A percentile compares a stretch with the other conserved stretches of the same genome.
These are phyloP conservation scores for Cutaneotrichosporon cutaneum DNA, from an alignment of 1,284 basidiomycete genomes.

Conservation along the genomic window DNA sequence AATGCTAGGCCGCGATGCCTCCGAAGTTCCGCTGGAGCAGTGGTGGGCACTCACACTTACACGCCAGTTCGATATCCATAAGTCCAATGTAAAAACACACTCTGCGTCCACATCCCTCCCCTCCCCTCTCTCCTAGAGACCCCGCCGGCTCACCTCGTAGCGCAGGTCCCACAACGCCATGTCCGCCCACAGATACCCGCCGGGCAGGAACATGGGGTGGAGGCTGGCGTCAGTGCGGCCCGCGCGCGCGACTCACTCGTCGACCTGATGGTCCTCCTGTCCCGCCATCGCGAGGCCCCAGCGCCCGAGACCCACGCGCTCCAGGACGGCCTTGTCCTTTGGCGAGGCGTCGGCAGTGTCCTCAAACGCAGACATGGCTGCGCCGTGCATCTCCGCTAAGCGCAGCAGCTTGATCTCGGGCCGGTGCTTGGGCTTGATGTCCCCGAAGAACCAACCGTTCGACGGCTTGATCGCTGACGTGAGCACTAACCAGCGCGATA, in stretches of 20 bases:
- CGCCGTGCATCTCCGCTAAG: constrained; percentile 18
- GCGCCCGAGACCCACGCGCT: constrained; percentile 5
- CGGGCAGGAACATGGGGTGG: constrained; percentile 16
- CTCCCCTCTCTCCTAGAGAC: neutral
- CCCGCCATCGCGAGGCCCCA: constrained; percentile 25
- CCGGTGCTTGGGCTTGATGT: constrained; percentile 1
- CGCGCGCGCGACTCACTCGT: constrained; percentile 19
- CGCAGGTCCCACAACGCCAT: constrained; percentile 26
- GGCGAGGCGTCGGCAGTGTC: neutral
- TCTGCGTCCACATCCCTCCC: neutral
- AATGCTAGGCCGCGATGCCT: too few relatives aligned
- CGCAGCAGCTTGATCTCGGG: constrained; percentile 18
- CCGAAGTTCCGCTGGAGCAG: too few relatives aligned
- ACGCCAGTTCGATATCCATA: too few relatives aligned
- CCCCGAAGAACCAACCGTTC: constrained; percentile 24
- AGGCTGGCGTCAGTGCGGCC: constrained; percentile 12
- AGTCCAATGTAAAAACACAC: too few relatives aligned
- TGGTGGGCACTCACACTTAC: too few relatives aligned
- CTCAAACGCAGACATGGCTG: constrained; percentile 18
- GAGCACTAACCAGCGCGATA: neutral
- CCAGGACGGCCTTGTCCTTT: neutral
- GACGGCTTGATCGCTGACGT: constrained; percentile 8
- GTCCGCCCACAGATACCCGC: constrained; percentile 26
- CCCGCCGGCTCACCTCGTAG: constrained; percentile 9
- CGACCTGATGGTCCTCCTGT: constrained; percentile 22